These are phyloP conservation scores for Kazachstania taianensis DNA, from an alignment of 805 yeast species.

Conservation along the genomic window DNA sequence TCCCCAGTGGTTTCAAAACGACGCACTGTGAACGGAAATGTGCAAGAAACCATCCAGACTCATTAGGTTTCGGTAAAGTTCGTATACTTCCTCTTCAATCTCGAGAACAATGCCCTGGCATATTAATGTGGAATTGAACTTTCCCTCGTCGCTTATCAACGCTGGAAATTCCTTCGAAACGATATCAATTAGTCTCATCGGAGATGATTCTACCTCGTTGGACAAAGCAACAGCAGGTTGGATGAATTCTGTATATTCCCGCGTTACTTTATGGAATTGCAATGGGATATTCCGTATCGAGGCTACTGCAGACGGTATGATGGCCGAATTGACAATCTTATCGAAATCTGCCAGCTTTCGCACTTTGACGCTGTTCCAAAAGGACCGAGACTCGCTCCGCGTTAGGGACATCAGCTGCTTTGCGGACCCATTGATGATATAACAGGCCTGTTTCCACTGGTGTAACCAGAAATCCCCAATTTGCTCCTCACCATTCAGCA, in stretches of 20 bases:
- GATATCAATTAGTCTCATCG: conserved; percentile 31
- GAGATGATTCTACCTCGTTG: conserved; percentile 2
- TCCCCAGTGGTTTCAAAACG: no score
- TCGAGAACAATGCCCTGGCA: conserved; percentile 50
- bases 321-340: conserved; percentile 17
- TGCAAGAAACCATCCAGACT: conserved; percentile 63
- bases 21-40: no score
- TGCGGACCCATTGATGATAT: conserved; percentile 64
- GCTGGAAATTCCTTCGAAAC: conserved; percentile 37
- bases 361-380: conserved; percentile 45
- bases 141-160: conserved; percentile 31
- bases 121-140: conserved; percentile 32
- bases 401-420: conserved; percentile 73
- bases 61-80: conserved; percentile 36
- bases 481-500: conserved; percentile 27
- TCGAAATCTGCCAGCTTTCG: conserved; percentile 16
- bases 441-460: conserved; percentile 74
- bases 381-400: conserved; percentile 42
- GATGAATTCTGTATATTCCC: conserved; percentile 30
- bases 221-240: conserved; percentile 19
- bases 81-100: conserved; percentile 34
- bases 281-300: conserved; percentile 14
- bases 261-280: conserved; percentile 18
- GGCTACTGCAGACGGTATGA: conserved; percentile 9
- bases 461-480: conserved; percentile 51